Base-by-base conservation (phyloP, 257 asterid species). In the Rauvolfia tetraphylla region DNA sequence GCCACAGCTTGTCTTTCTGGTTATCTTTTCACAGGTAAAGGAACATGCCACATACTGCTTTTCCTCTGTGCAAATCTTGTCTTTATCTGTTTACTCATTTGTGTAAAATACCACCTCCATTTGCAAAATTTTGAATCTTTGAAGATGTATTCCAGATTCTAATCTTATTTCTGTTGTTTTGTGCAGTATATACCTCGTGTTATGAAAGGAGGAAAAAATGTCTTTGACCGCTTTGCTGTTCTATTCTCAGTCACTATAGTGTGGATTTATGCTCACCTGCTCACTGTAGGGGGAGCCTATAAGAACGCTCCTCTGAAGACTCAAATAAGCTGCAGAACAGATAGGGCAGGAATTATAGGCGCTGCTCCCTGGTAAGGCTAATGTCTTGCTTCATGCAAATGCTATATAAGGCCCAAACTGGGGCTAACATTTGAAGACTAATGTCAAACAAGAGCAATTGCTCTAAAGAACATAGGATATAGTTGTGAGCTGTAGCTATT, bases 291-390 rank as follows among this genome's bases (percentile, higher is more conserved):
- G 10, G 98, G 98, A 61, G 96, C 96, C 7, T 95, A 95, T 83
- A 89, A 84, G 79, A 74, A 89, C 23, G 85, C 81, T 5, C 59
- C 95, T 5, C 23, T 0, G 33, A 54, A 75, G 74, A 90, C 98
- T 85, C 96, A 92, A 66, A 13, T 83, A 38, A 90, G 93, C 86
- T 94, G 98, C 92, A 88, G 97, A 90, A 95, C 98, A 13, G 97
- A 95, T 76, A 90, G 96, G 1, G 89, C 97, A n/a, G 97, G 98
- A 68, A 88, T 95, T 77, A 89, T 92, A 46, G 74, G 90, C 57
- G 92, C 84, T 67, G 92, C 99, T 77, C 93, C 98, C 70, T 95
- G 99, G 99, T 95, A 84, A 80, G 78, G 15, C 75, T 27, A 31
- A 59, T 69, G 13, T 36, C 44, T 49, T 51, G 34, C 57, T 25